Percentiles rank a stretch among this genome's conserved stretches.
Conservation (phyloP, 2,329 filamentous ascomycete genomes). For the Neocucurbitaria cava region DNA sequence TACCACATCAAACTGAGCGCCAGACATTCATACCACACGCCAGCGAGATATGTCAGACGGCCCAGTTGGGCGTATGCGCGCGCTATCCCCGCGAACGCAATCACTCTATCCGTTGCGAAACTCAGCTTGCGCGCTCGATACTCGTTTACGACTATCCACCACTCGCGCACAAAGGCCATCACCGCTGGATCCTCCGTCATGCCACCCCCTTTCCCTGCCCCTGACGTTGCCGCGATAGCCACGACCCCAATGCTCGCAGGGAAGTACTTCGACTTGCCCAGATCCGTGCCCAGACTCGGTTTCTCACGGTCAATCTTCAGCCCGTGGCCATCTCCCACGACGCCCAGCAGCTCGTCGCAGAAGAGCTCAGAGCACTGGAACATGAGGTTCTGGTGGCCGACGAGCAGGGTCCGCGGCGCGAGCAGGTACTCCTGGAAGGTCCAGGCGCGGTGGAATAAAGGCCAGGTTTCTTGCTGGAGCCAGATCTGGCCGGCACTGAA, state of each 20-base stretch:
- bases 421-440: slow-evolving; percentile 28
- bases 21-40: slow-evolving; percentile 4
- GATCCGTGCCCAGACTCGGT: neutral
- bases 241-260: neutral
- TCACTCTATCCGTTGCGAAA: slow-evolving; percentile 7
- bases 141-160: slow-evolving; percentile 6
- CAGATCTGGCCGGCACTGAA: neutral
- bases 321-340: neutral
- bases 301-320: neutral
- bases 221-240: neutral
- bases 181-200: neutral
- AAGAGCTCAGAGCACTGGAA: slow-evolving; percentile 16
- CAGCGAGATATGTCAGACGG: slow-evolving; percentile 13
- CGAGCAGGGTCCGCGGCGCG: slow-evolving; percentile 13
- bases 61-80: slow-evolving; percentile 1
- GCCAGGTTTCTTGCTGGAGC: slow-evolving; percentile 11
- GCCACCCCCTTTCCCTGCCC: no score
- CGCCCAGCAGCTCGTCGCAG: slow-evolving; percentile 15
- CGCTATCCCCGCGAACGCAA: slow-evolving; percentile 17
- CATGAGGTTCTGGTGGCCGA: slow-evolving; percentile 18
- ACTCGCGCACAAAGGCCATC: slow-evolving; percentile 4
- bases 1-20: slow-evolving; percentile 11
- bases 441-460: slow-evolving; percentile 23
- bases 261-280: slow-evolving; percentile 13
- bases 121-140: slow-evolving; percentile 6